Percentiles rank a stretch among this genome's conserved stretches.
Evolutionary conservation across 441 rosid species (phyloP).

Genomic region (Bocquillonia castaneifolia): DNA sequence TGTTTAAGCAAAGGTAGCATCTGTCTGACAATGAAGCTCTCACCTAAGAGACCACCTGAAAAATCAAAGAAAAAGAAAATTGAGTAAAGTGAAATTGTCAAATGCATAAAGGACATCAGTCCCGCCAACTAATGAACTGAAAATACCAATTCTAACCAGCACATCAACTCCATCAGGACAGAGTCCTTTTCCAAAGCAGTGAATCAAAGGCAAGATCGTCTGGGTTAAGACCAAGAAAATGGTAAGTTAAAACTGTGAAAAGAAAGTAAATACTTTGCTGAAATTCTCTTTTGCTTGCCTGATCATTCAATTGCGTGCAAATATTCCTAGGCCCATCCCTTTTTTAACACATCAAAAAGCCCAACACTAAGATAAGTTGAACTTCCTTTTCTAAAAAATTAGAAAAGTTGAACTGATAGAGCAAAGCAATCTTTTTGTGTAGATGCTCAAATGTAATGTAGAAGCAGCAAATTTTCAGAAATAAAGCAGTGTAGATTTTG

Average conservation of each 20-base stretch:
- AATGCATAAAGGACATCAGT: constrained; percentile 23
- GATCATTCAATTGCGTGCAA: neutral
- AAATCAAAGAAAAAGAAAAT: constrained; percentile 29
- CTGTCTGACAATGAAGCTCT: constrained; percentile 63
- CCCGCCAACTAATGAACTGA: constrained; percentile 32
- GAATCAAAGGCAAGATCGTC: constrained; percentile 89
- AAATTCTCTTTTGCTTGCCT: neutral
- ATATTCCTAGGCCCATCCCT: neutral
- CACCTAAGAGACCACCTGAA: constrained; percentile 85
- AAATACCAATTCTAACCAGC: constrained; percentile 90
- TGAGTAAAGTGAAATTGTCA: constrained; percentile 23
- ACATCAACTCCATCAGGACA: constrained; percentile 86
- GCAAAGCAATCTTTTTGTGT: too few relatives aligned
- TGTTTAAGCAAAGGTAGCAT: constrained; percentile 86
- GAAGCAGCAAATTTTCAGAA: too few relatives aligned
- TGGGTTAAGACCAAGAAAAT: constrained; percentile 32
- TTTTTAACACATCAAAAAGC: constrained; percentile 10
- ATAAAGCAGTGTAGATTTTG: too few relatives aligned
- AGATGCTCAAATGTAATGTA: too few relatives aligned
- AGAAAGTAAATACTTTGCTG: constrained; percentile 2
- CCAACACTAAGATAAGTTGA: neutral
- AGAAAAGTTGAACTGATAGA: too few relatives aligned
- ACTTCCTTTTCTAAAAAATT: neutral
- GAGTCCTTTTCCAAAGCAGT: constrained; percentile 90
- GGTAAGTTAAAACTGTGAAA: constrained; percentile 18